These are phyloP conservation scores for Bruguiera parviflora DNA, from an alignment of 345 rosid genomes.

Conservation along the genomic window DNA sequence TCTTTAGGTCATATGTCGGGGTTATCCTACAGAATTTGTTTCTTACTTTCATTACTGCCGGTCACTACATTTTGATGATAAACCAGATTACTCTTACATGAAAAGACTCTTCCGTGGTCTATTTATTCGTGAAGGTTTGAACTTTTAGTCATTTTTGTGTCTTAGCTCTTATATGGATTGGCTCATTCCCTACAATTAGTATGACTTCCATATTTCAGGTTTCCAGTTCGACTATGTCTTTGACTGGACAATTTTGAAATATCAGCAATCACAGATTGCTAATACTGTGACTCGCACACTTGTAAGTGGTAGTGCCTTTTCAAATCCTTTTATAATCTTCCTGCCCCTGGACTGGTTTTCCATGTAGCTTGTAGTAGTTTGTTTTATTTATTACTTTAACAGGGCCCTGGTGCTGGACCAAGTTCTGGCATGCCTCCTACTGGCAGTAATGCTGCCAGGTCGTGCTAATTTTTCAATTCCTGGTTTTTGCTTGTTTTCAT, in stretches of 20 bases:
- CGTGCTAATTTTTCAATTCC: conserved; percentile 6
- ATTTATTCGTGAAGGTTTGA: conserved; percentile 85
- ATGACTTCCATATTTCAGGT: conserved; percentile 34
- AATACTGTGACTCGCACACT: conserved; percentile 54
- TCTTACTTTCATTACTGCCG: conserved; percentile 89
- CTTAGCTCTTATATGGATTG: background rate
- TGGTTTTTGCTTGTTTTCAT: background rate
- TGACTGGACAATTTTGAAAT: conserved; percentile 92
- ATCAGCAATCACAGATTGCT: conserved; percentile 73
- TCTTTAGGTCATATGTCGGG: conserved; percentile 66
- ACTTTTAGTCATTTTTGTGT: conserved; percentile 15
- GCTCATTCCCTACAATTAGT: background rate
- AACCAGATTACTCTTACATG: conserved; percentile 83
- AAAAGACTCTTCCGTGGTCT: conserved; percentile 87
- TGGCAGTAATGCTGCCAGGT: conserved; percentile 54
- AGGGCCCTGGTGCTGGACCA: conserved; percentile 78
- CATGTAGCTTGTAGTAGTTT: background rate
- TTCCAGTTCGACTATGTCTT: conserved; percentile 87
- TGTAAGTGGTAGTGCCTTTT: conserved; percentile 36
- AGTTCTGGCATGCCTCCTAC: conserved; percentile 63
- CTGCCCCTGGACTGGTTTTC: background rate
- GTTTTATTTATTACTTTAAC: conserved; percentile 9
- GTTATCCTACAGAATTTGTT: conserved; percentile 85
- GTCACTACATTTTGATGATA: conserved; percentile 78
- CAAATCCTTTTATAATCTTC: background rate